These are phyloP conservation scores for Mycena indigotica DNA, from an alignment of 768 basidiomycete genomes.

Conservation along the genomic window DNA sequence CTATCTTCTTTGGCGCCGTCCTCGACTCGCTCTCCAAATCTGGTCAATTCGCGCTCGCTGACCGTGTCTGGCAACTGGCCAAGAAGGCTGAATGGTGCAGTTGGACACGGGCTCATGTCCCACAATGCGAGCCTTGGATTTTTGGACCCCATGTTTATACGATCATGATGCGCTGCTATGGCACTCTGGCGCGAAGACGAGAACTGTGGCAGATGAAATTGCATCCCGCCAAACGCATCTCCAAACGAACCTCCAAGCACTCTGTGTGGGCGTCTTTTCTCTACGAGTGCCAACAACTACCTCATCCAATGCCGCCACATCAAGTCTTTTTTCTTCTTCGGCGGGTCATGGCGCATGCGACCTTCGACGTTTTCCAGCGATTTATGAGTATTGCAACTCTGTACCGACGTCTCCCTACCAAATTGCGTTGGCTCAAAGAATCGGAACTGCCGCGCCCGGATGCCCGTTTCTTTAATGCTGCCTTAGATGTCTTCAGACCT, in stretches of 20 bases:
- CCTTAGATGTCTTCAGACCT: conserved; percentile 22
- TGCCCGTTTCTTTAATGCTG: conserved; percentile 68
- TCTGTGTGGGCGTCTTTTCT: conserved; percentile 36
- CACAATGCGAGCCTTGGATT: conserved; percentile 54
- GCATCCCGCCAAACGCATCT: background rate
- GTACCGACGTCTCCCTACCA: conserved; percentile 8
- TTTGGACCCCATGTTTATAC: conserved; percentile 72
- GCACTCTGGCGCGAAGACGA: conserved; percentile 39
- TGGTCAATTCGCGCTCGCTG: conserved; percentile 55
- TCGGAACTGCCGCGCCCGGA: conserved; percentile 51
- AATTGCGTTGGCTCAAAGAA: conserved; percentile 13
- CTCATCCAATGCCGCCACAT: background rate
- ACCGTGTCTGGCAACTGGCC: conserved; percentile 66
- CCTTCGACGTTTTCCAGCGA: conserved; percentile 27
- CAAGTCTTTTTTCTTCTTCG: conserved; percentile 29
- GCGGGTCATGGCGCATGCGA: conserved; percentile 39
- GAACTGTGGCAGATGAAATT: conserved; percentile 11
- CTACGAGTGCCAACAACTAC: conserved; percentile 29
- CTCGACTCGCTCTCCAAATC: conserved; percentile 63
- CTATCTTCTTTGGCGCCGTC: conserved; percentile 58
- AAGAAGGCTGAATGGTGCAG: conserved; percentile 60
- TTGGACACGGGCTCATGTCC: conserved; percentile 36
- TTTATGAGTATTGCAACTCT: conserved; percentile 13
- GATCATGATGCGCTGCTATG: conserved; percentile 67
- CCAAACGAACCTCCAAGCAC: conserved; percentile 23